Conservation (phyloP, 805 yeast genomes). For the Metschnikowia kofuensis region DNA sequence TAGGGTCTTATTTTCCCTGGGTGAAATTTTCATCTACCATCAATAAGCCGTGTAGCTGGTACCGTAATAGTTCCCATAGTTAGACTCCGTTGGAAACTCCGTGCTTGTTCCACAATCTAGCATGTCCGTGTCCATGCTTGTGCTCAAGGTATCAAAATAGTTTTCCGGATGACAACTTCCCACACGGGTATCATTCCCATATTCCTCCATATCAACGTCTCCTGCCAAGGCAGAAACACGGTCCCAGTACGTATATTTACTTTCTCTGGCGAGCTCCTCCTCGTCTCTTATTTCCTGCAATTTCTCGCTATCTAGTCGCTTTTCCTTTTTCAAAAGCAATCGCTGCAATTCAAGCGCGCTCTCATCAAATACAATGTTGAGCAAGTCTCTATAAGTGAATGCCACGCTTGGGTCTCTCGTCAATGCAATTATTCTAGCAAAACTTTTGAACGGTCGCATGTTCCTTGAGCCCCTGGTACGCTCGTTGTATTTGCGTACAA, state of each 20-base stretch:
- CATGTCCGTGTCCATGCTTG: constrained; percentile 1
- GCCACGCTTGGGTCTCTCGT: constrained; percentile 17
- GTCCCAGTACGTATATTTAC: constrained; percentile 39
- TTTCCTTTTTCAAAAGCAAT: constrained; percentile 12
- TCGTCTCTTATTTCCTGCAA: constrained; percentile 16
- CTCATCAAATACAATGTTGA: constrained; percentile 26
- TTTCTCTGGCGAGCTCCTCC: constrained; percentile 18
- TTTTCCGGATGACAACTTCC: neutral
- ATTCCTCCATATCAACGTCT: constrained; percentile 19
- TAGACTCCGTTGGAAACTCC: constrained; percentile 7
- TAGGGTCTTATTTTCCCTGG: neutral
- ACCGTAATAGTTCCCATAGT: constrained; percentile 14
- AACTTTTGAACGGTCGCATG: constrained; percentile 20
- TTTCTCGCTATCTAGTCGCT: constrained; percentile 7
- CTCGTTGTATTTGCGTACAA: constrained; percentile 28
- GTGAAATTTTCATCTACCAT: neutral
- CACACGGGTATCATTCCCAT: neutral
- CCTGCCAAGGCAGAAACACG: constrained; percentile 20
- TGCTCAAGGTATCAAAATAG: neutral
- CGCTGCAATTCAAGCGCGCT: constrained; percentile 21
- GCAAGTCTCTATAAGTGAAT: constrained; percentile 23
- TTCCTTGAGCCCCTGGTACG: constrained; percentile 6
- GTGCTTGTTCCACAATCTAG: neutral
- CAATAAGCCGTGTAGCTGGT: constrained; percentile 1
- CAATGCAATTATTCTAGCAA: constrained; percentile 24